Base-by-base conservation (phyloP, 139 green algal genomes). In the Chlamydomonas urium region DNA sequence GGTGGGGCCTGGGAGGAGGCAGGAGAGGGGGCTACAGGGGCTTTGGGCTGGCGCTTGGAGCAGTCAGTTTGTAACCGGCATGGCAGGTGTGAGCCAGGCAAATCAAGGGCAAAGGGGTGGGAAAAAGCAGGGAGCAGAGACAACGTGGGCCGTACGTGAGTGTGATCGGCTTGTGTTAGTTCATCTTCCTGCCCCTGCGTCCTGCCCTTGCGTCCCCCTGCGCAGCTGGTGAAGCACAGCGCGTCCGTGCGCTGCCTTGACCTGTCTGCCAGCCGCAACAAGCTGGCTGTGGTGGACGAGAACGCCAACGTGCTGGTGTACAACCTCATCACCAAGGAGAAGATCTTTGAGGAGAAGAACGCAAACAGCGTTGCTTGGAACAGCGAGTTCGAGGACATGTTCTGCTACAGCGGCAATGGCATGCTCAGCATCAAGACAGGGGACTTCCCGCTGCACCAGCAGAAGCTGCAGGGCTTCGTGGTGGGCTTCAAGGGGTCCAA, bases 361-460 rank as follows among this genome's bases (percentile, higher is more conserved):
- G 88, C 81, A 48, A 95, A 90, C 82, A 92, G 84, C 45, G 90
- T 93, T 29, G 82, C 87, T 4, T 96, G 87, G 86, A 96, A 96
- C 82, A 75, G 69, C 14, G 83, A 92, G 53, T 91, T 89, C 66
- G 90, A 93, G 71, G 88, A 93, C 77, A 94, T 95, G 90, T 83
- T 96, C 28, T 93, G 85, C 79, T 96, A 83, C 83, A 88, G 82
- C 32, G 87, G 90, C 47, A 87, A 86, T 53, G 85, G 85, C 33
- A 79, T 83, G 79, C 83, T 96, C 47, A 83, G 62, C 69, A 94
- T 92, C 74, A 93, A 93, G 79, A 93, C 88, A 0, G 86, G 79
- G 21, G 72, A 88, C 76, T 93, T 93, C 71, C 86, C 87, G 17
- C 62, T 89, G 62, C 85, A 92, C 76, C 78, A 83, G 59, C 87